Conservation (phyloP, 2,329 filamentous ascomycete species). For the Colletotrichum sp. region DNA sequence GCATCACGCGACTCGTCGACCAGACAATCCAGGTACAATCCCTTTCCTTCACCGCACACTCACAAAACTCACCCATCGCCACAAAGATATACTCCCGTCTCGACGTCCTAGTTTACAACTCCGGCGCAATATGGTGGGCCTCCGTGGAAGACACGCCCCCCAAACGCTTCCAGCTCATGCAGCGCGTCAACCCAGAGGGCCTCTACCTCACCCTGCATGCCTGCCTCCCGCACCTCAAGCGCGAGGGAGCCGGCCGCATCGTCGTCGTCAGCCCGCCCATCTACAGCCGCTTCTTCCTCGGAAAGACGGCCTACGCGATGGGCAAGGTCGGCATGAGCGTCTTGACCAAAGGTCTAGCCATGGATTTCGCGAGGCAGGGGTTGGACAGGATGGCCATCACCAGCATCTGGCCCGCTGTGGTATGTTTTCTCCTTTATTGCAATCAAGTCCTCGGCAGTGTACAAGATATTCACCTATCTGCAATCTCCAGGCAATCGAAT, state of each 20-base stretch:
- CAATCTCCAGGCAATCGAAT: slow-evolving; percentile 64
- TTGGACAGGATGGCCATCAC: slow-evolving; percentile 75
- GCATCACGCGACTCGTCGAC: slow-evolving; percentile 64
- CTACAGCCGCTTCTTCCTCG: slow-evolving; percentile 83
- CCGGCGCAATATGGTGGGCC: slow-evolving; percentile 86
- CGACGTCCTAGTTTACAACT: slow-evolving; percentile 82
- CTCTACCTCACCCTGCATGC: slow-evolving; percentile 76
- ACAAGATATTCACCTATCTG: background rate
- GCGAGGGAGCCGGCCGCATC: slow-evolving; percentile 62
- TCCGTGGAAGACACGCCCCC: slow-evolving; percentile 74
- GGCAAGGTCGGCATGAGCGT: slow-evolving; percentile 85
- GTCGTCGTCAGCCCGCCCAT: slow-evolving; percentile 85
- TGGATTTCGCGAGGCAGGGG: slow-evolving; percentile 77
- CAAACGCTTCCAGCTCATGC: slow-evolving; percentile 77
- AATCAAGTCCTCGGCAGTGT: background rate
- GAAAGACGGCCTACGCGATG: slow-evolving; percentile 84
- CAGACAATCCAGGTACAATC: slow-evolving; percentile 52
- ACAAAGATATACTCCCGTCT: slow-evolving; percentile 62
- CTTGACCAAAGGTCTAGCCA: slow-evolving; percentile 78
- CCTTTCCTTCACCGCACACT: background rate
- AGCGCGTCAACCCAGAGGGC: slow-evolving; percentile 75
- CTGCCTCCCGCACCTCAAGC: slow-evolving; percentile 67
- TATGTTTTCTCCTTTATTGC: slow-evolving; percentile 38
- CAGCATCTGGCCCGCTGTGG: slow-evolving; percentile 81
- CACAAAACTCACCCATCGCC: background rate